phyloP scores from a whole-genome alignment of 805 yeast species.

The Suhomyces canberraensis region DNA sequence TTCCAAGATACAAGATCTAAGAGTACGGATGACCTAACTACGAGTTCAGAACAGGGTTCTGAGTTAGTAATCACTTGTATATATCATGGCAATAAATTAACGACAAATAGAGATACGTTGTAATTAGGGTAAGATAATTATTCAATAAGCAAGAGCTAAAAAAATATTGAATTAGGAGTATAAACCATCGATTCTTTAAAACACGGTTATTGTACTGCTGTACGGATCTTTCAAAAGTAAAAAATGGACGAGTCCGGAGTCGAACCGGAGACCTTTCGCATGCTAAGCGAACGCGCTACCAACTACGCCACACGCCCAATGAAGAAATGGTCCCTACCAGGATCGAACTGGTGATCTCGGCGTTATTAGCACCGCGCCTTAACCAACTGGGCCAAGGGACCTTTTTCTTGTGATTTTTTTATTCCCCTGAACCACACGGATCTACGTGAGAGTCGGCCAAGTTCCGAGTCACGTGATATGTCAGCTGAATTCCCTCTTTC shows the following conservation, averaged over 20 bases:
- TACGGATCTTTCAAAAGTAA: too few species aligned
- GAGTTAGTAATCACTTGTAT: neutral
- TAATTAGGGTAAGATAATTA: too few species aligned
- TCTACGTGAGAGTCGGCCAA: too few species aligned
- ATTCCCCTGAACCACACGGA: too few species aligned
- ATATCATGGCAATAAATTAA: neutral
- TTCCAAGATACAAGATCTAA: constrained; percentile 49
- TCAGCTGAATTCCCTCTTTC: too few species aligned
- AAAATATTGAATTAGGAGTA: too few species aligned
- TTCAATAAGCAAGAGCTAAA: too few species aligned
- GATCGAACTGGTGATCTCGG: constrained; percentile 50
- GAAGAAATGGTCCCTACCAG: constrained; percentile 26
- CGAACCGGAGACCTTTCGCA: constrained; percentile 71
- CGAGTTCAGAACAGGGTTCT: neutral
- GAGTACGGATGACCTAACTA: neutral
- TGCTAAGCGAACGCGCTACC: constrained; percentile 81
- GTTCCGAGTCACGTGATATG: too few species aligned
- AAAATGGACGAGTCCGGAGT: constrained; percentile 68
- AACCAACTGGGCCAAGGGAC: constrained; percentile 62
- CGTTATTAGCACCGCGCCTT: constrained; percentile 59
- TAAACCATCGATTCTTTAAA: too few species aligned
- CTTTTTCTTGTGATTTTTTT: constrained; percentile 15
- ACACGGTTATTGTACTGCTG: too few species aligned
- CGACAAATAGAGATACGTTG: too few species aligned
- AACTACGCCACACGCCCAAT: constrained; percentile 77